Percentiles rank a stretch among this genome's conserved stretches.
These are phyloP conservation scores for Spencermartinsiella ligniputridi DNA, from an alignment of 1,139 yeast species.

Conservation along the genomic window DNA sequence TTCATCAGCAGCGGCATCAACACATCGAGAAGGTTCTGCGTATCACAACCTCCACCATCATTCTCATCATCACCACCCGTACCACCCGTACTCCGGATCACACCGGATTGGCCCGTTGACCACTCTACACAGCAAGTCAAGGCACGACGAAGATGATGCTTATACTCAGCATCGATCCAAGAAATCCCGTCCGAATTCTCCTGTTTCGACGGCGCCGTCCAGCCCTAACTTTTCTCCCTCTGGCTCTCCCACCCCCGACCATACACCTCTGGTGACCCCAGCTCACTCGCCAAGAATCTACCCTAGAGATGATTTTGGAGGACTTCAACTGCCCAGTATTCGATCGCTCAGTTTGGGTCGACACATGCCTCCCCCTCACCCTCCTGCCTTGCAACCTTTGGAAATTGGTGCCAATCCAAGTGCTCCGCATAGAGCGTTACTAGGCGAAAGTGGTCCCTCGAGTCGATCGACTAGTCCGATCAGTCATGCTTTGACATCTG, in stretches of 20 bases:
- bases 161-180: slow-evolving; percentile 50
- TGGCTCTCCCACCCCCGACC: slow-evolving; percentile 47
- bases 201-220: slow-evolving; percentile 63
- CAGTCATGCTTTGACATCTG: slow-evolving; percentile 1
- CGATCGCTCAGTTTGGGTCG: slow-evolving; percentile 35
- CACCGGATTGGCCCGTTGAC: slow-evolving; percentile 55
- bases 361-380: slow-evolving; percentile 30
- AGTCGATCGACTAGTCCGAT: slow-evolving; percentile 5
- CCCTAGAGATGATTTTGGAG: slow-evolving; percentile 35
- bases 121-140: slow-evolving; percentile 23
- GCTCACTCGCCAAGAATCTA: slow-evolving; percentile 50
- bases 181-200: slow-evolving; percentile 76
- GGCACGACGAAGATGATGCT: slow-evolving; percentile 42
- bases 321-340: slow-evolving; percentile 38
- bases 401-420: slow-evolving; percentile 26
- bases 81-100: slow-evolving; percentile 43
- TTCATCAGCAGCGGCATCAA: not conserved
- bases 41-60: slow-evolving; percentile 29
- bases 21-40: slow-evolving; percentile 12
- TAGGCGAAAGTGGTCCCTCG: not conserved
- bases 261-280: slow-evolving; percentile 56
- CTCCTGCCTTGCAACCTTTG: slow-evolving; percentile 29
- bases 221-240: slow-evolving; percentile 40
- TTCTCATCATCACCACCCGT: slow-evolving; percentile 28
- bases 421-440: slow-evolving; percentile 5